Evolutionary conservation across 164 flowering plant genomes (phyloP).

Genomic region (Stephania yunnanensis): DNA sequence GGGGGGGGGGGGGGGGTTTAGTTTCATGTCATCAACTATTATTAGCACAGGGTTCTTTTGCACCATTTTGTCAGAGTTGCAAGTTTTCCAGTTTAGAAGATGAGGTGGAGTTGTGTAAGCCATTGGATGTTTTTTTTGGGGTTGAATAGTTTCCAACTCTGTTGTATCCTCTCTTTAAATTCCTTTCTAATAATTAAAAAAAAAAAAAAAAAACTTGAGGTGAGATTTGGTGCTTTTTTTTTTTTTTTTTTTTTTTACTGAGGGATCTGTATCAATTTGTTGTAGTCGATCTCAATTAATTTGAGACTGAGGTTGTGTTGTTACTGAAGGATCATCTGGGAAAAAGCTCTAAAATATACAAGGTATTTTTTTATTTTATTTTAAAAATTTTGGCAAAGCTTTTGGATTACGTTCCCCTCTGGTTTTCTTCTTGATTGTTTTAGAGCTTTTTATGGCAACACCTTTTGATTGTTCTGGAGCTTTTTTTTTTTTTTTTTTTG

Average conservation of each 20-base stretch:
- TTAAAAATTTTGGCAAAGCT: too few species aligned
- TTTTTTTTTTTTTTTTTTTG: too few species aligned
- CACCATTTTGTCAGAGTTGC: slow-evolving; percentile 18
- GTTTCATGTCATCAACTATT: slow-evolving; percentile 1
- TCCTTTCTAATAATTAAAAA: background rate
- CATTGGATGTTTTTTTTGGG: background rate
- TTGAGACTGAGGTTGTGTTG: too few species aligned
- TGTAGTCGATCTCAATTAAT: too few species aligned
- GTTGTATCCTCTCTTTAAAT: background rate
- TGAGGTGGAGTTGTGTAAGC: slow-evolving; percentile 6
- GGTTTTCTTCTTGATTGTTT: too few species aligned
- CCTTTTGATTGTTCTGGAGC: too few species aligned
- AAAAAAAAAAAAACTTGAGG: background rate
- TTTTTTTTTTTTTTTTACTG: background rate
- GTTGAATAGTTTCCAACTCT: background rate
- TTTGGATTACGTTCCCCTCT: too few species aligned
- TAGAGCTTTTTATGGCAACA: too few species aligned
- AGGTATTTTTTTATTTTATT: too few species aligned
- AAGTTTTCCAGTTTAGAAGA: slow-evolving; percentile 1
- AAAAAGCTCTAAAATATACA: too few species aligned
- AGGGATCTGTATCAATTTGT: background rate
- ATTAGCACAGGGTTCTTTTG: slow-evolving; percentile 11
- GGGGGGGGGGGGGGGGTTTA: too few species aligned
- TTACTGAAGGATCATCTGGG: too few species aligned
- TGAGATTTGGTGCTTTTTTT: background rate